Percentiles rank a stretch among this genome's conserved stretches.
phyloP scores from a whole-genome alignment of 2,329 filamentous ascomycete genomes.

The Fusarium proliferatum region DNA sequence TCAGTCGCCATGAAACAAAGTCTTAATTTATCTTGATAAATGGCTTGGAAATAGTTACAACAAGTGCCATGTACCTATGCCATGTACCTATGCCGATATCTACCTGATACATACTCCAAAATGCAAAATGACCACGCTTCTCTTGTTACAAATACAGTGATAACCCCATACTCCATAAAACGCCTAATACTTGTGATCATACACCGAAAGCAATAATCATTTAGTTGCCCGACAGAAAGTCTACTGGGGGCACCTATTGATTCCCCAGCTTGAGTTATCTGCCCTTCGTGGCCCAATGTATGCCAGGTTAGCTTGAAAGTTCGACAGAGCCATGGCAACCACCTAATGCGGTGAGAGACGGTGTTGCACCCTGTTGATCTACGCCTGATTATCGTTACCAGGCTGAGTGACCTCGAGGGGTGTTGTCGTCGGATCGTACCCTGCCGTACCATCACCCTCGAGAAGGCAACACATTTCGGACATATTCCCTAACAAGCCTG shows the following conservation, averaged over 20 bases:
- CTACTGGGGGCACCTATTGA: not conserved
- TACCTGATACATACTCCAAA: constrained; percentile 5
- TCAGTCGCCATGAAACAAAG: not conserved
- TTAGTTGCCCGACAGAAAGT: not conserved
- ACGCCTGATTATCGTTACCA: not conserved
- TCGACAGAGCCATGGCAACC: not conserved
- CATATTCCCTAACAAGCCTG: constrained; percentile 67
- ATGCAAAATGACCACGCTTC: not conserved
- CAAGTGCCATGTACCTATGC: not conserved
- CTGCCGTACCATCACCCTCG: constrained; percentile 54
- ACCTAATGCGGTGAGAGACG: not conserved
- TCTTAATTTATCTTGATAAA: not conserved
- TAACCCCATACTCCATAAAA: constrained; percentile 20
- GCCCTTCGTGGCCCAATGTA: not conserved
- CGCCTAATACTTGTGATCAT: constrained; percentile 2
- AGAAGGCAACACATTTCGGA: constrained; percentile 67
- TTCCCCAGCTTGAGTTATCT: not conserved
- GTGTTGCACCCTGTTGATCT: not conserved
- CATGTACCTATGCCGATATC: not conserved
- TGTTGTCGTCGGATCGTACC: not conserved
- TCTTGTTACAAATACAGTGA: constrained; percentile 12
- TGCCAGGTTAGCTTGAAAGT: not conserved
- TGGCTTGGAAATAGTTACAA: not conserved
- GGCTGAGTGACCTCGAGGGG: not conserved
- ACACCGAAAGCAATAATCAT: not conserved